These are phyloP conservation scores for Fistulifera solaris DNA, from an alignment of 108 stramenopile species.

Conservation along the genomic window DNA sequence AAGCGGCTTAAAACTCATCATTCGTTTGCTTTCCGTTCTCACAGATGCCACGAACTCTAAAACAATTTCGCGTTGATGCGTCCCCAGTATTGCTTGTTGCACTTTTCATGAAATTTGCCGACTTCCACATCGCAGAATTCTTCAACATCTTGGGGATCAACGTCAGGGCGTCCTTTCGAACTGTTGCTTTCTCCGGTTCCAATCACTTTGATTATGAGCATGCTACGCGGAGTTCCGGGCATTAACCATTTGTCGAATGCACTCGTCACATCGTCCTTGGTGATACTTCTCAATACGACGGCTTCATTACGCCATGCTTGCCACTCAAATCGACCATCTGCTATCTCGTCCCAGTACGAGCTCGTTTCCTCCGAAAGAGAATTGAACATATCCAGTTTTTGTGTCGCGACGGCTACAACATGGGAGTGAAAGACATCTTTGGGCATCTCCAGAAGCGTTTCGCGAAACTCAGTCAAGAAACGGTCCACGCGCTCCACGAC, in stretches of 20 bases:
- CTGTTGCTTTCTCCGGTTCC: constrained; percentile 44
- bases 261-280: constrained; percentile 40
- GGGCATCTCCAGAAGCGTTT: constrained; percentile 42
- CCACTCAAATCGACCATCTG: constrained; percentile 58
- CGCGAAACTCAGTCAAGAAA: constrained; percentile 56
- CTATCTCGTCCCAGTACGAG: constrained; percentile 56
- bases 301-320: constrained; percentile 60
- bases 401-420: constrained; percentile 58
- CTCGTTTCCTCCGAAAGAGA: constrained; percentile 61
- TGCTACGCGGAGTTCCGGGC: constrained; percentile 24
- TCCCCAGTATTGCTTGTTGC: constrained; percentile 39
- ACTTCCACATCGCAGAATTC: constrained; percentile 39
- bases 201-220: constrained; percentile 57
- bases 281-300: constrained; percentile 38
- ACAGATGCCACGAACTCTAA: not conserved
- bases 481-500: constrained; percentile 42
- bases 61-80: constrained; percentile 23
- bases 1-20: not conserved
- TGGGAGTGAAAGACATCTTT: constrained; percentile 51
- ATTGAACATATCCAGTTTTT: constrained; percentile 71
- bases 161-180: constrained; percentile 37
- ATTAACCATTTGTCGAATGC: constrained; percentile 71
- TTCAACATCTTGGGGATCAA: constrained; percentile 17
- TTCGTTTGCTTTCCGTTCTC: too few relatives aligned
- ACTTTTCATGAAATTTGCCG: constrained; percentile 33